These are phyloP conservation scores for Quillaja saponaria DNA, from an alignment of 306 rosid species.

Conservation along the genomic window DNA sequence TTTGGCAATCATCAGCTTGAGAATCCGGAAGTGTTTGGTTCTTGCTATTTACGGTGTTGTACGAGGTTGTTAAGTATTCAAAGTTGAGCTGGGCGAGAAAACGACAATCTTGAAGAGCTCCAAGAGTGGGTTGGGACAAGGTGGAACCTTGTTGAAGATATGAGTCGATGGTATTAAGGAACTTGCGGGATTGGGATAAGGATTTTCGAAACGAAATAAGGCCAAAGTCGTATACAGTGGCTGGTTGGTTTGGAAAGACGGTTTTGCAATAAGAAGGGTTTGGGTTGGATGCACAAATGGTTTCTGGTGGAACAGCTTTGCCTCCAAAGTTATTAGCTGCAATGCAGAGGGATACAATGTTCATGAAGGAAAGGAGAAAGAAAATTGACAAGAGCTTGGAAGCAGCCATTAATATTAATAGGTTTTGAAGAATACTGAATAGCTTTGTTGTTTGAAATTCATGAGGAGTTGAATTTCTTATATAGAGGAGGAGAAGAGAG, in stretches of 20 bases:
- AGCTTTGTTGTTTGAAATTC: constrained; percentile 3
- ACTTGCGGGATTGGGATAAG: constrained; percentile 55
- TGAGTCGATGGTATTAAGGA: constrained; percentile 38
- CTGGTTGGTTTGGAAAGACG: constrained; percentile 44
- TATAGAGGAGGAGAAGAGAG: constrained; percentile 21
- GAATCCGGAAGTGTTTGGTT: constrained; percentile 36
- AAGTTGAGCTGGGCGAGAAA: constrained; percentile 50
- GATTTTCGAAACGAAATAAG: constrained; percentile 54
- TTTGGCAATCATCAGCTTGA: constrained; percentile 59
- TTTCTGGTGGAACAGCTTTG: constrained; percentile 33
- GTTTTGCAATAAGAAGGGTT: constrained; percentile 61
- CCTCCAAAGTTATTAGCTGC: constrained; percentile 22
- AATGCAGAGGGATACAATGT: constrained; percentile 13
- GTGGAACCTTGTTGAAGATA: constrained; percentile 32
- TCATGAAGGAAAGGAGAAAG: constrained; percentile 10
- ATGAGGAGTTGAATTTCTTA: constrained; percentile 21
- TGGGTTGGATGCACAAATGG: constrained; percentile 49
- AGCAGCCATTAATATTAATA: constrained; percentile 33
- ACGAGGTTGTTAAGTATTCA: constrained; percentile 47
- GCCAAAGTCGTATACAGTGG: constrained; percentile 56
- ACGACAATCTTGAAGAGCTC: constrained; percentile 71
- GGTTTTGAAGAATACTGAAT: neutral
- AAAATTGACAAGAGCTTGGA: constrained; percentile 28
- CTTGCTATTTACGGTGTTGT: constrained; percentile 32
- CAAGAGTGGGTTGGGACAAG: constrained; percentile 46